Evolutionary conservation across 441 rosid genomes (phyloP).

Genomic region (Populus hybrid): DNA sequence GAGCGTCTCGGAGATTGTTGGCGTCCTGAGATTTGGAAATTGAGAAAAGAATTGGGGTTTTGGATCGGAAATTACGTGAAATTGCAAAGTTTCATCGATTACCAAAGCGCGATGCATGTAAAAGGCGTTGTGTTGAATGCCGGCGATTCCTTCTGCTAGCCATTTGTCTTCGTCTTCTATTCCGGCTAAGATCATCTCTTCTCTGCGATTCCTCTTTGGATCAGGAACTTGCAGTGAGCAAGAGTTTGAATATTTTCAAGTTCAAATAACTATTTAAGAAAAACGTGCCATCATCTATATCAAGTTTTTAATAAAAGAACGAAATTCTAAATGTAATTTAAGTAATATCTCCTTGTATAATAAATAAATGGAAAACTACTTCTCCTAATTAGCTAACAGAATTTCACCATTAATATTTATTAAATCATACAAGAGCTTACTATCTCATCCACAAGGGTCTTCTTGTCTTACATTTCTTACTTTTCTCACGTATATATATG

Average conservation of each 20-base stretch:
- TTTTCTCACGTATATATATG: too few relatives aligned
- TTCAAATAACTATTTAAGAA: too few relatives aligned
- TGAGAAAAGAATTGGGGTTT: background rate
- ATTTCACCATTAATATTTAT: too few relatives aligned
- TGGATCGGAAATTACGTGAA: background rate
- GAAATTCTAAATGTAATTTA: too few relatives aligned
- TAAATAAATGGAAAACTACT: too few relatives aligned
- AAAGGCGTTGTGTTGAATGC: slow-evolving; percentile 94
- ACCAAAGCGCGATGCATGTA: slow-evolving; percentile 99
- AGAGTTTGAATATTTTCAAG: background rate
- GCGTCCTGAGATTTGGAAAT: slow-evolving; percentile 51
- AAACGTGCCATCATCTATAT: too few relatives aligned
- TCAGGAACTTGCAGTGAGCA: background rate
- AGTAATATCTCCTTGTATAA: too few relatives aligned
- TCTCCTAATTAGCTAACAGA: too few relatives aligned
- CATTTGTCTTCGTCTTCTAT: slow-evolving; percentile 92
- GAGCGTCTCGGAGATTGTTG: slow-evolving; percentile 88
- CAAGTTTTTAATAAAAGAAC: too few relatives aligned
- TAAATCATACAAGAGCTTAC: too few relatives aligned
- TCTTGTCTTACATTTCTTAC: too few relatives aligned
- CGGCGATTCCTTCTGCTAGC: slow-evolving; percentile 90
- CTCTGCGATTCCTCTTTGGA: background rate
- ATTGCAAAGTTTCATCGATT: slow-evolving; percentile 15
- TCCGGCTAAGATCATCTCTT: slow-evolving; percentile 38
- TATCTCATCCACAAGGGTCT: too few relatives aligned